Base-by-base conservation (phyloP, 2,329 filamentous ascomycete species). In the Alternaria sp. region DNA sequence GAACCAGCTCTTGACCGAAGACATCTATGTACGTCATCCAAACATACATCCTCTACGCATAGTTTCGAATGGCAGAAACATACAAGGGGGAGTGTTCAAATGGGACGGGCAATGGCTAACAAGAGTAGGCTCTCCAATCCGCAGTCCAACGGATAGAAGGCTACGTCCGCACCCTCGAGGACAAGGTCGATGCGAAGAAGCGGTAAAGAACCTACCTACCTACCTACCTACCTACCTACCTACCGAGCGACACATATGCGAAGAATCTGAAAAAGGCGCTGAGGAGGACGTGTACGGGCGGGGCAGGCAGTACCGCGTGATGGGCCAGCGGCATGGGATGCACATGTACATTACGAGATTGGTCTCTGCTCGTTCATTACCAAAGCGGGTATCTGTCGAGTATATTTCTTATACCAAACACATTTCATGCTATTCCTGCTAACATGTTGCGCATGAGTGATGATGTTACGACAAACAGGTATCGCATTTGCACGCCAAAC, bases 1-100 rank as follows among this genome's bases (percentile, higher is more conserved):
- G 69, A 98, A 97, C 82, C 91, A 96, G 80, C 85, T 97, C 74
- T 83, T 98, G 80, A 94, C 90, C 61, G 93, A 97, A 80, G 94
- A 98, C 80, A 97, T 98, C 78, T 94, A 94, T 80, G 94, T 97
- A 86, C 79, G 92, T 46, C 42, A 34, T 89, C 54, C 36, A 28
- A 26, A 5, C 13, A 7, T 21, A 39, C 14, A n/a, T 14, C 2
- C 41, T 6, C 8, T 34, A 1, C 28, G 17, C 17, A 37, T 2
- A n/a, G 21, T n/a, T 33, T 4, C 14, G 31, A n/a, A 21, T 17
- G 13, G 11, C 5, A 14, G 0, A 41, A 23, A 6, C 10, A 29
- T 10, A 56, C 2, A 26, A 17, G 1, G 17, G 28, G 17, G 14
- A 17, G 5, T 14, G 4, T 14, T 8, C 29, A 17, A 28, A 6